phyloP scores from a whole-genome alignment of 805 yeast genomes.

The Yueomyces sinensis region DNA sequence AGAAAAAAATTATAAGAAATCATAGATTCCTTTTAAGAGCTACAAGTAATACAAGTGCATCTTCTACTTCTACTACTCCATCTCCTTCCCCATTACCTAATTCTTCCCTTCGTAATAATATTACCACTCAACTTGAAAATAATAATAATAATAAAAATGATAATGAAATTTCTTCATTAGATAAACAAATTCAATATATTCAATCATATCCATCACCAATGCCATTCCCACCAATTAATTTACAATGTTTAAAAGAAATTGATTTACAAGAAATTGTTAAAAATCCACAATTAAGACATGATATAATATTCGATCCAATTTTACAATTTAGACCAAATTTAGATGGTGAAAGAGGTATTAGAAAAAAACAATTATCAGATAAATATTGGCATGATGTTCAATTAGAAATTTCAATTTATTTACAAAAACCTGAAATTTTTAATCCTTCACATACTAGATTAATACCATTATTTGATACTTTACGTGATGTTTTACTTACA shows the following conservation, averaged over 20 bases:
- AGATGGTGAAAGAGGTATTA: constrained; percentile 80
- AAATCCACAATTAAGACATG: constrained; percentile 88
- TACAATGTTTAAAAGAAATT: constrained; percentile 70
- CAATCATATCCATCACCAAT: constrained; percentile 23
- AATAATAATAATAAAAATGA: constrained; percentile 1
- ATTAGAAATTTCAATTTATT: constrained; percentile 43
- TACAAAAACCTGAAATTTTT: constrained; percentile 17
- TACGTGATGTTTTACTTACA: constrained; percentile 60
- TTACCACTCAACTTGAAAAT: not conserved
- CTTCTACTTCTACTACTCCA: constrained; percentile 5
- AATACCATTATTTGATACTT: constrained; percentile 62
- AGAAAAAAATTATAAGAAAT: constrained; percentile 2
- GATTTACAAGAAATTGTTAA: constrained; percentile 80
- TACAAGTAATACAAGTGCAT: constrained; percentile 1
- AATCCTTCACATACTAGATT: constrained; percentile 31
- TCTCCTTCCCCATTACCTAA: constrained; percentile 7
- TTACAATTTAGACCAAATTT: constrained; percentile 82
- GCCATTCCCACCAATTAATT: constrained; percentile 69
- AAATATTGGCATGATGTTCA: constrained; percentile 74
- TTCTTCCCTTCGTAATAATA: not conserved
- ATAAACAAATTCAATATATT: constrained; percentile 11
- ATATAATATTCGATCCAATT: constrained; percentile 83
- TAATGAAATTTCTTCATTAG: constrained; percentile 3
- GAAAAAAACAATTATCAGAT: constrained; percentile 64
- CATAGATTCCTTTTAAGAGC: constrained; percentile 2